A percentile compares a stretch with the other conserved stretches of the same genome.
Evolutionary conservation across 2,329 filamentous ascomycete species (phyloP).

Genomic region (Epichloe bromicola): DNA sequence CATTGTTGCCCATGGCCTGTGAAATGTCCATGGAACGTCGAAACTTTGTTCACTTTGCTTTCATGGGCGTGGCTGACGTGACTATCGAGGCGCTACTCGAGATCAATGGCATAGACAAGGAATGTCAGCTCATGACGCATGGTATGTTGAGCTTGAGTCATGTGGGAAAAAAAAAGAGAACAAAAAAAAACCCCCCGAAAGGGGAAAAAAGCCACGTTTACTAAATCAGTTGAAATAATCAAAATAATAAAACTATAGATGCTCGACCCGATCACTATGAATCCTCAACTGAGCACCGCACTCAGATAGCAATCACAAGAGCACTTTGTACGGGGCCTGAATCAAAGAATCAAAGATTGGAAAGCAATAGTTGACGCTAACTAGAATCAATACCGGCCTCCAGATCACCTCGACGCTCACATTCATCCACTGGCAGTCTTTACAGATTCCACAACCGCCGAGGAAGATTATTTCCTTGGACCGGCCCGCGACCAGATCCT

Average conservation of each 20-base stretch:
- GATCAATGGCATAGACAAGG: slow-evolving; percentile 65
- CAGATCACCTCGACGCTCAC: slow-evolving; percentile 53
- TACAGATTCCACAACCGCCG: slow-evolving; percentile 51
- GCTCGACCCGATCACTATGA: slow-evolving; percentile 62
- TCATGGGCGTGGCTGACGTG: slow-evolving; percentile 64
- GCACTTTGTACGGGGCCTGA: slow-evolving; percentile 43
- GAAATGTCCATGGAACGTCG: slow-evolving; percentile 60
- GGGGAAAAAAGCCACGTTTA: too few relatives aligned
- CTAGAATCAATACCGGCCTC: not conserved
- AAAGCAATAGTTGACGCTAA: not conserved
- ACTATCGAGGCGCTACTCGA: slow-evolving; percentile 54
- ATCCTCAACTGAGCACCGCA: slow-evolving; percentile 56
- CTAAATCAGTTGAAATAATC: not conserved
- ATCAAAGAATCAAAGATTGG: not conserved
- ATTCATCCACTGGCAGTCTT: slow-evolving; percentile 69
- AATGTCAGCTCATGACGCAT: slow-evolving; percentile 52
- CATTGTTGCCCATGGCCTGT: slow-evolving; percentile 71
- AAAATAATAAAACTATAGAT: slow-evolving; percentile 33
- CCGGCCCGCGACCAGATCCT: slow-evolving; percentile 44
- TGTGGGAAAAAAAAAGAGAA: too few relatives aligned
- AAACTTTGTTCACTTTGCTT: slow-evolving; percentile 68
- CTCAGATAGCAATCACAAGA: slow-evolving; percentile 49
- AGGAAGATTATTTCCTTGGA: slow-evolving; percentile 55
- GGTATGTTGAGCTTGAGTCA: slow-evolving; percentile 22
- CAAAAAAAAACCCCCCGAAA: too few relatives aligned